These are phyloP conservation scores for Solanum dulcamara DNA, from an alignment of 257 asterid species.

Conservation along the genomic window DNA sequence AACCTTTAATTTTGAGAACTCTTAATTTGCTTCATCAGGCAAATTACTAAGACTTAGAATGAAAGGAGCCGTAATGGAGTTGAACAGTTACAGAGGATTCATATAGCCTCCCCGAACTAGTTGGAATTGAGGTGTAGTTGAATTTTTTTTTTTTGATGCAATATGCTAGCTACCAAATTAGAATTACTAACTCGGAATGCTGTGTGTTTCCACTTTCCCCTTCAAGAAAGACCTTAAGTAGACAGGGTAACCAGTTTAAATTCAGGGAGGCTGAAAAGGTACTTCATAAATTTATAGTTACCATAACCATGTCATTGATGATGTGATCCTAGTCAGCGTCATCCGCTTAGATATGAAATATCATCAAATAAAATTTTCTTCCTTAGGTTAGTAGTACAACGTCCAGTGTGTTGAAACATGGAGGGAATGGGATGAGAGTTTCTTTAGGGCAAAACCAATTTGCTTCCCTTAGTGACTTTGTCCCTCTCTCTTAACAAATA, in stretches of 20 bases:
- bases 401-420: not conserved
- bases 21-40: not conserved
- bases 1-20: not conserved
- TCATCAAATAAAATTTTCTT: not conserved
- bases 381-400: not conserved
- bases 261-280: not conserved
- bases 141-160: rapidly evolving
- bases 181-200: not conserved
- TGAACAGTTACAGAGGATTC: not conserved
- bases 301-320: not conserved
- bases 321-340: not conserved
- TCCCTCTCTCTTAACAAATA: not conserved
- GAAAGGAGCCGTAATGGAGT: not conserved
- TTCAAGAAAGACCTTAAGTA: not conserved
- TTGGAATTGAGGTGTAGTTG: not conserved
- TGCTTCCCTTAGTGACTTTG: not conserved
- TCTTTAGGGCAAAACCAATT: not conserved
- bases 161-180: not conserved
- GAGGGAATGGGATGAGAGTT: not conserved
- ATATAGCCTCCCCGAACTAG: not conserved
- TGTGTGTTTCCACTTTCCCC: not conserved
- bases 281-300: not conserved
- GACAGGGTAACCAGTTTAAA: not conserved
- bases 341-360: not conserved
- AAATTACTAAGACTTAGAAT: not conserved